These are phyloP conservation scores for Trichoderma gamsii DNA, from an alignment of 495 filamentous ascomycete genomes.

Conservation along the genomic window DNA sequence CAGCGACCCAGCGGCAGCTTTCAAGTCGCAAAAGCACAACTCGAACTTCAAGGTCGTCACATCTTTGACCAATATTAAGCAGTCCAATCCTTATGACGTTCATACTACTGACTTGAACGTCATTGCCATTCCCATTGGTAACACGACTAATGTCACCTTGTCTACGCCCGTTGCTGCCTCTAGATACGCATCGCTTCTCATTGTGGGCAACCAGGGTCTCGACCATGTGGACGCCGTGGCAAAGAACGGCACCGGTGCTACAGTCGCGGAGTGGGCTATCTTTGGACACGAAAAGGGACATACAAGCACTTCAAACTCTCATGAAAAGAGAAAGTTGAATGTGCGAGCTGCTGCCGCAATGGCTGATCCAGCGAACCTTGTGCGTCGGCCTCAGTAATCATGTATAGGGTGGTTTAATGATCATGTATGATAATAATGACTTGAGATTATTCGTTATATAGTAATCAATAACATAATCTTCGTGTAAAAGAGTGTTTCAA, in stretches of 20 bases:
- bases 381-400: neutral
- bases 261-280: conserved; percentile 1
- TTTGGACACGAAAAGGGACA: neutral
- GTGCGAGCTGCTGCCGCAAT: neutral
- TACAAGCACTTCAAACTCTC: neutral
- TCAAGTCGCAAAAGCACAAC: neutral
- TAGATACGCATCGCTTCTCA: neutral
- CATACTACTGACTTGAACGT: neutral
- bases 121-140: conserved; percentile 4
- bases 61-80: conserved; percentile 1
- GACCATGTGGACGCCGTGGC: neutral
- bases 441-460: no score
- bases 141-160: conserved; percentile 4
- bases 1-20: neutral
- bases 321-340: neutral
- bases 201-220: neutral
- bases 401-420: neutral
- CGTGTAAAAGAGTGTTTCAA: no score
- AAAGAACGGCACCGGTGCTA: conserved; percentile 2
- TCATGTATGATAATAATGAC: neutral
- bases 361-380: neutral
- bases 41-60: neutral
- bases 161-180: neutral
- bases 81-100: neutral
- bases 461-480: no score